phyloP scores from a whole-genome alignment of 306 rosid genomes.

The Clitoria ternatea region DNA sequence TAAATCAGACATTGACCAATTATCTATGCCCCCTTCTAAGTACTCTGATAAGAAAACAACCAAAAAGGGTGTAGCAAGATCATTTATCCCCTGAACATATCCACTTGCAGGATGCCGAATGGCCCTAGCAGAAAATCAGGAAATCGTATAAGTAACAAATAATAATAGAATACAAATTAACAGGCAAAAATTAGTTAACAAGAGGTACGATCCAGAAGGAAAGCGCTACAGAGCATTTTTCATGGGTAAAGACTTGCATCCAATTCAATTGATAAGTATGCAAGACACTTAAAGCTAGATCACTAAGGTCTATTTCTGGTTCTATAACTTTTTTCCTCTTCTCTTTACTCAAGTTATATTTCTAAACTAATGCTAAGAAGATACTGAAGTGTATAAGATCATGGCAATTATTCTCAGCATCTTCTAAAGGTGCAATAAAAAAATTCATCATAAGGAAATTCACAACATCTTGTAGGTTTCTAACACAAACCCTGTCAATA shows the following conservation, averaged over 20 bases:
- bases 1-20: slow-evolving; percentile 70
- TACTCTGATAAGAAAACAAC: slow-evolving; percentile 88
- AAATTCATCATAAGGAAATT: neutral
- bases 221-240: neutral
- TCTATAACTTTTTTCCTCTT: neutral
- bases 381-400: neutral
- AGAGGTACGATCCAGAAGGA: neutral
- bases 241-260: neutral
- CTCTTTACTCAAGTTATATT: neutral
- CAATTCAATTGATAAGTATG: neutral
- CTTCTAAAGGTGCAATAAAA: slow-evolving; percentile 4
- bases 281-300: slow-evolving; percentile 1
- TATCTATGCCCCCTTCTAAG: slow-evolving; percentile 68
- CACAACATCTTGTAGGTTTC: neutral
- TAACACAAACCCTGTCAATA: slow-evolving; percentile 17
- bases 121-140: slow-evolving; percentile 60
- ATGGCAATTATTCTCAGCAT: slow-evolving; percentile 3
- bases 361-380: neutral
- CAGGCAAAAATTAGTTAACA: neutral
- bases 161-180: neutral
- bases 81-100: slow-evolving; percentile 98
- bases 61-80: slow-evolving; percentile 88
- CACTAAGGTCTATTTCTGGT: neutral
- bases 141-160: slow-evolving; percentile 19
- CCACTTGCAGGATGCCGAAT: slow-evolving; percentile 99